Evolutionary conservation across 148 eudicot genomes (phyloP).

Genomic region (Chenopodium suecicum): DNA sequence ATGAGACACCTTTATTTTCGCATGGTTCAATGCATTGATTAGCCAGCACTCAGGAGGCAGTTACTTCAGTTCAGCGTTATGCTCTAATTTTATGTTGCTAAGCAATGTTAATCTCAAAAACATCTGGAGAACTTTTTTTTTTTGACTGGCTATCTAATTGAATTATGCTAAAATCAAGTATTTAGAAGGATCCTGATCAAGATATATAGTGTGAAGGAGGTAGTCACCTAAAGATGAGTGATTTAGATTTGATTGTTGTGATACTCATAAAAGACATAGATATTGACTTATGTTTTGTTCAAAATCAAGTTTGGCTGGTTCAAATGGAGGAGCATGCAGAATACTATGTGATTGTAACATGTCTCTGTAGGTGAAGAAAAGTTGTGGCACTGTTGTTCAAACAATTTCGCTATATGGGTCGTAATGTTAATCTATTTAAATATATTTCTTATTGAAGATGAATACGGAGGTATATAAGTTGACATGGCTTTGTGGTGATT

Average conservation of each 20-base stretch:
- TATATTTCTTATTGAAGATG: neutral
- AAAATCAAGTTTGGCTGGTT: neutral
- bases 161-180: neutral
- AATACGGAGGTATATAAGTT: neutral
- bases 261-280: neutral
- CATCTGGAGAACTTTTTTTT: neutral
- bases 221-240: neutral
- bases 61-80: constrained; percentile 7
- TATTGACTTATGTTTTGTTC: neutral
- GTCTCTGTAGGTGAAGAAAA: neutral
- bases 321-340: neutral
- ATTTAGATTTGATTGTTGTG: neutral
- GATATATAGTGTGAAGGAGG: neutral
- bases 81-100: neutral
- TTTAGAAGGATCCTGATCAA: neutral
- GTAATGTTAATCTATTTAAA: neutral
- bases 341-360: neutral
- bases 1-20: neutral
- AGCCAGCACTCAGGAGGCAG: neutral
- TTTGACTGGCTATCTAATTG: neutral
- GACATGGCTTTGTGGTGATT: neutral
- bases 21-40: neutral
- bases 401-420: neutral
- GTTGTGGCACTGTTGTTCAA: neutral
- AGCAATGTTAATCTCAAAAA: neutral